A percentile compares a stretch with the other conserved stretches of the same genome.
phyloP scores from a whole-genome alignment of 139 green algal species.

The Micractinium conductrix region DNA sequence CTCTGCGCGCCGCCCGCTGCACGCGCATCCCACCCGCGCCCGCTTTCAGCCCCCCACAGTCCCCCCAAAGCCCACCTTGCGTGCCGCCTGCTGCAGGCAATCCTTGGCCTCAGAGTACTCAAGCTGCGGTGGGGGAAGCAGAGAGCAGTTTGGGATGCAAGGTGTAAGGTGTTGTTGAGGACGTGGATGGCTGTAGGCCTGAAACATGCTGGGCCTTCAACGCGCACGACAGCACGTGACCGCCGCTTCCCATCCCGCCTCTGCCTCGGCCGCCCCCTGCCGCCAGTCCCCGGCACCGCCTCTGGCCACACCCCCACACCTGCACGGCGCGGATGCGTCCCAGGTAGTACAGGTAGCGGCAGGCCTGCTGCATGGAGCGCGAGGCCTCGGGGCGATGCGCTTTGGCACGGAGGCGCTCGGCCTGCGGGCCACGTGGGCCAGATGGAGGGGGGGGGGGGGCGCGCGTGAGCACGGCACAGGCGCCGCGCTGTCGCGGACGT shows the following conservation, averaged over 20 bases:
- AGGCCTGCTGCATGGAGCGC: slow-evolving; percentile 86
- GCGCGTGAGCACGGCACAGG: background rate
- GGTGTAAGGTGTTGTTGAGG: too few relatives aligned
- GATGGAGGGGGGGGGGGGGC: background rate
- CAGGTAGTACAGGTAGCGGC: slow-evolving; percentile 95
- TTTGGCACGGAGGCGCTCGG: slow-evolving; percentile 97
- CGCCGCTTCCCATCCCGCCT: too few relatives aligned
- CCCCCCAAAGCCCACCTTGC: slow-evolving; percentile 62
- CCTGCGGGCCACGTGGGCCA: too few relatives aligned
- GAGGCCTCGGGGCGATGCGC: slow-evolving; percentile 81
- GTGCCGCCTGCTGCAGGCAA: slow-evolving; percentile 87
- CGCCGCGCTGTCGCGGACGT: background rate
- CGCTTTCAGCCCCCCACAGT: too few relatives aligned
- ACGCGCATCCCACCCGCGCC: too few relatives aligned
- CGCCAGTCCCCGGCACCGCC: too few relatives aligned
- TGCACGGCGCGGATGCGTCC: slow-evolving; percentile 91
- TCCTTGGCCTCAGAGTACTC: slow-evolving; percentile 98
- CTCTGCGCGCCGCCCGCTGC: background rate
- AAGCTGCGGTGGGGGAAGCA: slow-evolving; percentile 73
- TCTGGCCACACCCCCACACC: slow-evolving; percentile 33
- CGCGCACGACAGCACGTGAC: too few relatives aligned
- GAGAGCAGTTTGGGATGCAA: too few relatives aligned
- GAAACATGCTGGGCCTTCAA: too few relatives aligned
- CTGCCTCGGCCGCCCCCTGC: too few relatives aligned
- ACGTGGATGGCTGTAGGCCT: too few relatives aligned